Percentiles rank a stretch among this genome's conserved stretches.
Evolutionary conservation across 179 eudicot genomes (phyloP).

Genomic region (Camellia oleifera): DNA sequence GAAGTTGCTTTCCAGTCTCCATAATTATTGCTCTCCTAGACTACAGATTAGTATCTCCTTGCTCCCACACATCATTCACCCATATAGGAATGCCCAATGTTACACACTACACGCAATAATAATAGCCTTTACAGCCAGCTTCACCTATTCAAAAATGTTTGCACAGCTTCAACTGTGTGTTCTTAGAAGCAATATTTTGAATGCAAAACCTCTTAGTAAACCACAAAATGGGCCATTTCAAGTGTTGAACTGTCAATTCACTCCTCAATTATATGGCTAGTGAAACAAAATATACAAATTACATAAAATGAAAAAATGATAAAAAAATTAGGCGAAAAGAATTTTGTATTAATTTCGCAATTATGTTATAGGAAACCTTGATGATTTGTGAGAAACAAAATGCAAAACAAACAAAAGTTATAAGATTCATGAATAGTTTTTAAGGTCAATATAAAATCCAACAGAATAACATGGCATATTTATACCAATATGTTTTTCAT

Average conservation of each 20-base stretch:
- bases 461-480: not conserved
- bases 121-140: no score
- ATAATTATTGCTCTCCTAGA: not conserved
- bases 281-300: not conserved
- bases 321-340: not conserved
- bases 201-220: no score
- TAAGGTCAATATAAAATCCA: not conserved
- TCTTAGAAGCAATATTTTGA: not conserved
- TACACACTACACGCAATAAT: no score
- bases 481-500: not conserved
- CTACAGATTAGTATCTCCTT: no score
- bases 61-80: no score
- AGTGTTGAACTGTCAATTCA: no score
- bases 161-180: no score
- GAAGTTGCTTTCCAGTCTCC: not conserved
- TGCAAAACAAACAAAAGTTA: not conserved
- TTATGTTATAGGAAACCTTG: not conserved
- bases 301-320: no score
- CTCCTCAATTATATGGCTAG: no score
- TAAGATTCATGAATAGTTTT: not conserved
- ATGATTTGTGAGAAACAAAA: not conserved
- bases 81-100: no score
- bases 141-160: no score
- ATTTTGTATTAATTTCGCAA: not conserved
- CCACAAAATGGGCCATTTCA: no score